These are phyloP conservation scores for Theileria parva DNA, from an alignment of 169 alveolate species.

Conservation along the genomic window DNA sequence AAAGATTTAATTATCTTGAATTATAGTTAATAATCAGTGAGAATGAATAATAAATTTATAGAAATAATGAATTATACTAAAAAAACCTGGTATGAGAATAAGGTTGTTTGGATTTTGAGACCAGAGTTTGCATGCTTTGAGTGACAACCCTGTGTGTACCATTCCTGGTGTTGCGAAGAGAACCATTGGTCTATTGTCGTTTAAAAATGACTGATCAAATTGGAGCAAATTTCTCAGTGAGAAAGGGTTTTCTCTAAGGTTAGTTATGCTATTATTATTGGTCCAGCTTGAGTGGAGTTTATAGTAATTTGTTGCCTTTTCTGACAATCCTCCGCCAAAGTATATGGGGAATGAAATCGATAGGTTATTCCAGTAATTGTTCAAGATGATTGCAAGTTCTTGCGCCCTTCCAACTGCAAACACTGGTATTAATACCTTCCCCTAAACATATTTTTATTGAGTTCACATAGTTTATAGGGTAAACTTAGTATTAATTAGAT, in stretches of 20 bases:
- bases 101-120: slow-evolving; percentile 92
- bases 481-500: slow-evolving; percentile 65
- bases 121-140: slow-evolving; percentile 94
- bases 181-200: slow-evolving; percentile 94
- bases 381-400: slow-evolving; percentile 95
- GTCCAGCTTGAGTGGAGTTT: slow-evolving; percentile 93
- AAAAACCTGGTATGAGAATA: slow-evolving; percentile 93
- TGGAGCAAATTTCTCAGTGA: slow-evolving; percentile 90
- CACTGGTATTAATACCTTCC: slow-evolving; percentile 96
- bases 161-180: slow-evolving; percentile 99
- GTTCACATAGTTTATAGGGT: background rate
- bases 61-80: background rate
- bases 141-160: slow-evolving; percentile 97
- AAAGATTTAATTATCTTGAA: background rate
- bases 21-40: background rate
- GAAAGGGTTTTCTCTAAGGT: slow-evolving; percentile 86
- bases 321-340: slow-evolving; percentile 97
- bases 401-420: slow-evolving; percentile 99
- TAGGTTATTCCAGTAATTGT: slow-evolving; percentile 94
- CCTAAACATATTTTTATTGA: slow-evolving; percentile 73
- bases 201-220: slow-evolving; percentile 86
- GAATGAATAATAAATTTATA: background rate
- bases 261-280: slow-evolving; percentile 84
- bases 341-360: slow-evolving; percentile 90
- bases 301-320: slow-evolving; percentile 94